These are phyloP conservation scores for Auricularia sp. DNA, from an alignment of 768 basidiomycete species.

Conservation along the genomic window DNA sequence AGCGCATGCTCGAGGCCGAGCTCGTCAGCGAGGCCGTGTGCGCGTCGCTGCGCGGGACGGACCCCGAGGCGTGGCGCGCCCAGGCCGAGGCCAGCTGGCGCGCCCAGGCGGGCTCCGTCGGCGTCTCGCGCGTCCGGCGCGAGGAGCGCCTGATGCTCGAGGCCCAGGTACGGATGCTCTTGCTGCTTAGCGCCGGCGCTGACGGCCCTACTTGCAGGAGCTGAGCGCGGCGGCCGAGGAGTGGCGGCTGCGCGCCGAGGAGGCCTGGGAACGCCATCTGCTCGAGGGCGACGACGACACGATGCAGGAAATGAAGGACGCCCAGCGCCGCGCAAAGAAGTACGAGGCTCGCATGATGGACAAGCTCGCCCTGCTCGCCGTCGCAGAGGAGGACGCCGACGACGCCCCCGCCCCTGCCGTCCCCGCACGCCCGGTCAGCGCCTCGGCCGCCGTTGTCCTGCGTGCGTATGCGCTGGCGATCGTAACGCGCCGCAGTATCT, in stretches of 20 bases:
- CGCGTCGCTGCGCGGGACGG: neutral
- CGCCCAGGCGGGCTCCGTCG: neutral
- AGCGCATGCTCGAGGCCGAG: neutral
- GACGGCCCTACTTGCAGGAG: neutral
- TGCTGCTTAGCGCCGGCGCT: neutral
- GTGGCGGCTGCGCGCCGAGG: neutral
- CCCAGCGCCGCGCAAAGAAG: neutral
- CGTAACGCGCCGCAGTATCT: neutral
- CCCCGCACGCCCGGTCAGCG: too few relatives aligned
- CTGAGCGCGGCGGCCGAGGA: neutral
- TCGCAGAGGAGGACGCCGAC: neutral
- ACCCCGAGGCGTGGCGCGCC: neutral
- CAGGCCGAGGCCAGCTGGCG: neutral
- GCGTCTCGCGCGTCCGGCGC: neutral
- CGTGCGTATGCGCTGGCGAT: neutral
- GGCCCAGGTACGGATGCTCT: neutral
- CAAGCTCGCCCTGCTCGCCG: constrained; percentile 1
- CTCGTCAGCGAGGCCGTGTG: neutral
- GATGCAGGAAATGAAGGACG: neutral
- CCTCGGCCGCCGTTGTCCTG: neutral
- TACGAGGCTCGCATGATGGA: neutral
- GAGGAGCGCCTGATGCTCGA: neutral
- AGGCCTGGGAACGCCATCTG: neutral
- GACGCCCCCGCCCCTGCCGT: neutral
- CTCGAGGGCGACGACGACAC: neutral